A percentile compares a stretch with the other conserved stretches of the same genome.
Conservation (phyloP, 768 basidiomycete species). For the Pholiota conissans region DNA sequence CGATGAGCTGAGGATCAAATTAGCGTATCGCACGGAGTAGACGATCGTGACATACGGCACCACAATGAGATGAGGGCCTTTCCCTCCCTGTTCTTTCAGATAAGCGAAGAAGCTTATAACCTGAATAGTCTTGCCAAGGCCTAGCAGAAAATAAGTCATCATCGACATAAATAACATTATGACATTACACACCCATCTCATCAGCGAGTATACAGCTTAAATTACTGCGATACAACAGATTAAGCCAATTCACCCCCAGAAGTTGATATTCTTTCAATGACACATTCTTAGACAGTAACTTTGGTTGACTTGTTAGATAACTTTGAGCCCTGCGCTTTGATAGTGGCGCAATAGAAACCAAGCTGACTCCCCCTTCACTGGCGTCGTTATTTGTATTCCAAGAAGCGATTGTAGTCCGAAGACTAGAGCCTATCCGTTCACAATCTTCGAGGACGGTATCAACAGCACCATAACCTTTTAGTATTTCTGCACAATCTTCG, state of each 20-base stretch:
- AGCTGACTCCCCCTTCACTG: conserved; percentile 59
- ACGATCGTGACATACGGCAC: conserved; percentile 73
- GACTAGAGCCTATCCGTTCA: conserved; percentile 77
- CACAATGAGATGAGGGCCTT: conserved; percentile 89
- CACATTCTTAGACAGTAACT: conserved; percentile 61
- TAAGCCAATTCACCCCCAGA: conserved; percentile 96
- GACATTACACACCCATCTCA: conserved; percentile 84
- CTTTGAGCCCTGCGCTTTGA: conserved; percentile 48
- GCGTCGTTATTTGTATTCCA: conserved; percentile 59
- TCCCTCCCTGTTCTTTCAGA: conserved; percentile 74
- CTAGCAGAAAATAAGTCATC: conserved; percentile 37
- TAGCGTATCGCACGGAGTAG: conserved; percentile 5
- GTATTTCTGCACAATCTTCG: conserved; percentile 85
- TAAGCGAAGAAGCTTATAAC: conserved; percentile 96
- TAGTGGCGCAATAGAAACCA: conserved; percentile 46
- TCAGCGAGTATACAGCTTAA: conserved; percentile 96
- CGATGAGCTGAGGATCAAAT: conserved; percentile 63
- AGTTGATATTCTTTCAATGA: conserved; percentile 95
- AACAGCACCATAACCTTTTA: conserved; percentile 83
- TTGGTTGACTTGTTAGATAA: conserved; percentile 78
- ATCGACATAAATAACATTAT: neutral
- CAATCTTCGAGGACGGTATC: conserved; percentile 88
- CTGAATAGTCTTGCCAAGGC: conserved; percentile 97
- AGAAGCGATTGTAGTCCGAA: conserved; percentile 72
- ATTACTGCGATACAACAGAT: conserved; percentile 76